Conservation (phyloP, 192 early-diverging fungal genomes). For the Backusella luteola region DNA sequence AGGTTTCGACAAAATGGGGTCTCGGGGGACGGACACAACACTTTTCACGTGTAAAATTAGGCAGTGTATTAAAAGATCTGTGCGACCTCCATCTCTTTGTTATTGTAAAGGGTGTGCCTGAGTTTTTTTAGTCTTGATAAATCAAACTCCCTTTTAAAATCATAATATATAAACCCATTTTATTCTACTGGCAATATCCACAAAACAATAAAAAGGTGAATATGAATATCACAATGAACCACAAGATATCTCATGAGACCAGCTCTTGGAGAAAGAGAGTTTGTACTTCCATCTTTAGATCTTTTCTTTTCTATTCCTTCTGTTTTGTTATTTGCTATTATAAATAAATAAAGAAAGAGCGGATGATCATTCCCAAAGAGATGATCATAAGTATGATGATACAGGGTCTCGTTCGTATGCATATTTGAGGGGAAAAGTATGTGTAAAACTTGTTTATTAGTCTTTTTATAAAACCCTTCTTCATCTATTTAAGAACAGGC, state of each 20-base stretch:
- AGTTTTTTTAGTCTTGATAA: not conserved
- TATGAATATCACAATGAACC: not conserved
- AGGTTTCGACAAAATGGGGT: not conserved
- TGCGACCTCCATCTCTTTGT: not conserved
- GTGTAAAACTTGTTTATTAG: too few species aligned
- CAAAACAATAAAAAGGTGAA: not conserved
- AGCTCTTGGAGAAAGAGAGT: not conserved
- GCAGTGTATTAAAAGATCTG: not conserved
- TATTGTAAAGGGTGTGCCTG: not conserved
- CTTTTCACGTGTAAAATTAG: constrained; percentile 9
- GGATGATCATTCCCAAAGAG: not conserved
- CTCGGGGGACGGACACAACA: not conserved
- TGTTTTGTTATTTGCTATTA: not conserved
- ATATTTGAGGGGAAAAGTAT: too few species aligned
- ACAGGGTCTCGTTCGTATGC: too few species aligned
- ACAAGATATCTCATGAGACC: not conserved
- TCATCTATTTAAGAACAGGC: not conserved
- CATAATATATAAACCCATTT: too few species aligned
- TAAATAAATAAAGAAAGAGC: not conserved
- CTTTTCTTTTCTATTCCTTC: not conserved
- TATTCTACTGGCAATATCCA: too few species aligned
- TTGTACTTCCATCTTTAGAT: not conserved
- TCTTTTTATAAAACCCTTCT: too few species aligned
- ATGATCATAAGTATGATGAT: not conserved
- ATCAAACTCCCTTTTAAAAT: not conserved